These are phyloP conservation scores for Spergularia azorica DNA, from an alignment of 179 eudicot species.

Conservation along the genomic window DNA sequence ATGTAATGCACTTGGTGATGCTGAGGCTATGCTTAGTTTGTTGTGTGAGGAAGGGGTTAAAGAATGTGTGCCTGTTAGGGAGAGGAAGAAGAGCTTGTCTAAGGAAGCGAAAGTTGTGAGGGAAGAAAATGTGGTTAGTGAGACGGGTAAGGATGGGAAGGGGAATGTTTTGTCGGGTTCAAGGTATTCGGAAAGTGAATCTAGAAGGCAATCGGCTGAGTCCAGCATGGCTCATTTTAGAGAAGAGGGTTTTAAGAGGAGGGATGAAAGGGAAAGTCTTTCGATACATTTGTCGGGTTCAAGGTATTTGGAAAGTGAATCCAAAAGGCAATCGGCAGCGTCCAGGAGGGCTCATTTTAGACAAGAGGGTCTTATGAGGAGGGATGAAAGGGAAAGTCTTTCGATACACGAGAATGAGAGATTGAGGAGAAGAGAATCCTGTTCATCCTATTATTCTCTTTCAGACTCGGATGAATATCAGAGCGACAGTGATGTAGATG, in stretches of 20 bases:
- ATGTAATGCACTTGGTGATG: constrained; percentile 46
- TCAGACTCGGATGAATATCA: constrained; percentile 51
- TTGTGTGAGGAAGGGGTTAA: constrained; percentile 54
- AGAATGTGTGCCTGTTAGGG: constrained; percentile 41
- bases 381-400: constrained; percentile 27
- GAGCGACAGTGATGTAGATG: constrained; percentile 46
- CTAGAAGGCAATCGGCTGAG: constrained; percentile 30
- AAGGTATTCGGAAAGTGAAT: constrained; percentile 25
- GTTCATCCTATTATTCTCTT: constrained; percentile 59
- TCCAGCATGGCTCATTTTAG: constrained; percentile 20
- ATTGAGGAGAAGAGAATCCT: constrained; percentile 54
- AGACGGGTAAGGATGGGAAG: constrained; percentile 28
- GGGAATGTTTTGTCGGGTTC: constrained; percentile 28
- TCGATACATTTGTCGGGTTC: constrained; percentile 8
- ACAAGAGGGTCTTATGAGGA: constrained; percentile 25
- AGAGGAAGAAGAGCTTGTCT: constrained; percentile 32
- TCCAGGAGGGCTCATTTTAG: constrained; percentile 19
- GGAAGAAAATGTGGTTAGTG: constrained; percentile 26
- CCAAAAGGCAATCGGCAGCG: constrained; percentile 30
- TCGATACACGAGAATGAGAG: constrained; percentile 35
- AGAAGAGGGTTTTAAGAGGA: constrained; percentile 26
- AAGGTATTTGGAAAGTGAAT: constrained; percentile 24
- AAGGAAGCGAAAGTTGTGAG: constrained; percentile 36
- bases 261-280: constrained; percentile 27
- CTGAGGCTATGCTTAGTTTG: constrained; percentile 74